These are phyloP conservation scores for Eucalyptus sp. DNA, from an alignment of 345 rosid species.

Conservation along the genomic window DNA sequence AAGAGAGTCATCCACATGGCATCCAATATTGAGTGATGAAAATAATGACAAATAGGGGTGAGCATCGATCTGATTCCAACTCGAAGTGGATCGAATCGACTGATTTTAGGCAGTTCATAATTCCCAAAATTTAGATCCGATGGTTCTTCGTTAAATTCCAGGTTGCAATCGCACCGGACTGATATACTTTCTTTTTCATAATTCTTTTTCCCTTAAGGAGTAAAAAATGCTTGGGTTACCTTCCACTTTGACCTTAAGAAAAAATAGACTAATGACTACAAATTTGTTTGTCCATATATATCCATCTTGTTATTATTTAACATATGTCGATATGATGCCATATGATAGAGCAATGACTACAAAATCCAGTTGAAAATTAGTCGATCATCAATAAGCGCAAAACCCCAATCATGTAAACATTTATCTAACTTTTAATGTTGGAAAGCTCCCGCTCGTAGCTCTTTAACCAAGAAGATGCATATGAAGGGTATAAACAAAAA, in stretches of 20 bases:
- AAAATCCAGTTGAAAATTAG: neutral
- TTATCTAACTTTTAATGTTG: neutral
- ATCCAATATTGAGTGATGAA: neutral
- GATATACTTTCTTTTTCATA: no score
- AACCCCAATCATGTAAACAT: neutral
- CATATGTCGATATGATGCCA: neutral
- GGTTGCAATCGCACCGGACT: neutral
- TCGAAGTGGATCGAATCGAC: rapidly evolving
- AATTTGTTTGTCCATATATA: neutral
- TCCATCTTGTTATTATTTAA: neutral
- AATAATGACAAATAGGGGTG: neutral
- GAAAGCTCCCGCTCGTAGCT: neutral
- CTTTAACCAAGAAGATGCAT: neutral
- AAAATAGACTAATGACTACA: neutral
- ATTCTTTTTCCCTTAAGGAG: neutral
- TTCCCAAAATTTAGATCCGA: neutral
- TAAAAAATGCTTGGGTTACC: neutral
- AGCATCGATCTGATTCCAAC: neutral
- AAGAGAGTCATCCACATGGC: neutral
- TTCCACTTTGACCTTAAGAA: no score
- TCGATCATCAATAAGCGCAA: neutral
- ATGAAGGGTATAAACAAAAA: neutral
- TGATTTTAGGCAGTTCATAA: rapidly evolving
- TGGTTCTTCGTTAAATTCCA: no score
- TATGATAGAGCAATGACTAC: neutral